These are phyloP conservation scores for Globisporangium radiosum DNA, from an alignment of 352 stramenopile genomes.

Conservation along the genomic window DNA sequence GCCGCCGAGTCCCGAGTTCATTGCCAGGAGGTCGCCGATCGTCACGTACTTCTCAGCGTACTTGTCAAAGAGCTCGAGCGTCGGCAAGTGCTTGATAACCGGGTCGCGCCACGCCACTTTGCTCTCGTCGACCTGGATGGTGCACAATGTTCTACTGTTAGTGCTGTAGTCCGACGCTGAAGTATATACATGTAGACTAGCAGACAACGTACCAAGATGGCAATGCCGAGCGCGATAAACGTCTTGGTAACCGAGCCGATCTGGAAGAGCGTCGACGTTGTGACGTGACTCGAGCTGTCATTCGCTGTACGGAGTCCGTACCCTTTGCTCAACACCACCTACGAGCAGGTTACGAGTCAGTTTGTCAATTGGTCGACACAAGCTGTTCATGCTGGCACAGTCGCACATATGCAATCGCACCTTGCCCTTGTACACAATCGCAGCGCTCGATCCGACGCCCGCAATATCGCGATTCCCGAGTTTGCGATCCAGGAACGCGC, in stretches of 20 bases:
- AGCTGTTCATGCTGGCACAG: background rate
- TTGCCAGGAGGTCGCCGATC: constrained; percentile 42
- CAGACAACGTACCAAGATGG: constrained; percentile 21
- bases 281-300: constrained; percentile 25
- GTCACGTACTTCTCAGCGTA: constrained; percentile 47
- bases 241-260: constrained; percentile 67
- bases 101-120: constrained; percentile 44
- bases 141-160: background rate
- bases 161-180: background rate
- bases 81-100: constrained; percentile 46
- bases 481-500: constrained; percentile 35
- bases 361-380: background rate
- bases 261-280: constrained; percentile 48
- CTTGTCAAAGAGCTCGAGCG: constrained; percentile 48
- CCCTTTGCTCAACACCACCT: constrained; percentile 31
- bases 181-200: background rate
- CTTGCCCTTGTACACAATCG: constrained; percentile 48
- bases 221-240: constrained; percentile 40
- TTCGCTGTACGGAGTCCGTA: constrained; percentile 31
- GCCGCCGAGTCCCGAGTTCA: constrained; percentile 49
- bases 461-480: constrained; percentile 24
- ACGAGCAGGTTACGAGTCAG: background rate
- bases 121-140: constrained; percentile 37
- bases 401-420: constrained; percentile 3
- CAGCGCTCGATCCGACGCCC: constrained; percentile 33